Percentiles rank a stretch among this genome's conserved stretches.
Evolutionary conservation across 148 eudicot species (phyloP).

Genomic region (Fagopyrum esculentum): DNA sequence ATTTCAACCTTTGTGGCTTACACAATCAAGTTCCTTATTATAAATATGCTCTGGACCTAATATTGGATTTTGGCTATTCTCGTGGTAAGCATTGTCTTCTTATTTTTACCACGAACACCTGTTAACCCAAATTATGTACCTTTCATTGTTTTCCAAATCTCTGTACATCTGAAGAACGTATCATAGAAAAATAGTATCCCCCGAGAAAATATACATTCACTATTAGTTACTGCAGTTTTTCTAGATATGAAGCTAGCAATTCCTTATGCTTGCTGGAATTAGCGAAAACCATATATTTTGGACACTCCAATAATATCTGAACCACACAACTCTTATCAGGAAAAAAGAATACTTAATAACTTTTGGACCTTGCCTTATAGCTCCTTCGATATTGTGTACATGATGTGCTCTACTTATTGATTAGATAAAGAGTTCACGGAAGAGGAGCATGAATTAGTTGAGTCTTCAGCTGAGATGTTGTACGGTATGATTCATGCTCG

Average conservation of each 20-base stretch:
- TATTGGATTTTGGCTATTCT: slow-evolving; percentile 21
- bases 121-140: neutral
- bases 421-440: slow-evolving; percentile 26
- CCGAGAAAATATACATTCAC: neutral
- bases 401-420: neutral
- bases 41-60: slow-evolving; percentile 24
- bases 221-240: neutral
- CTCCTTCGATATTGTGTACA: neutral
- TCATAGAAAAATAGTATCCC: neutral
- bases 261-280: neutral
- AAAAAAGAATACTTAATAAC: neutral
- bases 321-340: neutral
- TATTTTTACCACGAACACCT: neutral
- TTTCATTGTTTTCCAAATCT: neutral
- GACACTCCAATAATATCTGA: neutral
- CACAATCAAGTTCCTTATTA: slow-evolving; percentile 25
- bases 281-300: neutral
- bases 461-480: slow-evolving; percentile 30
- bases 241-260: neutral
- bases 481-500: slow-evolving; percentile 27
- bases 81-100: slow-evolving; percentile 15
- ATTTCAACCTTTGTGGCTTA: slow-evolving; percentile 23
- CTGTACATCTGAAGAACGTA: neutral
- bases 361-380: neutral
- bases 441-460: slow-evolving; percentile 26